Evolutionary conservation across 352 stramenopile genomes (phyloP).

Genomic region (Phytophthora palmivora): DNA sequence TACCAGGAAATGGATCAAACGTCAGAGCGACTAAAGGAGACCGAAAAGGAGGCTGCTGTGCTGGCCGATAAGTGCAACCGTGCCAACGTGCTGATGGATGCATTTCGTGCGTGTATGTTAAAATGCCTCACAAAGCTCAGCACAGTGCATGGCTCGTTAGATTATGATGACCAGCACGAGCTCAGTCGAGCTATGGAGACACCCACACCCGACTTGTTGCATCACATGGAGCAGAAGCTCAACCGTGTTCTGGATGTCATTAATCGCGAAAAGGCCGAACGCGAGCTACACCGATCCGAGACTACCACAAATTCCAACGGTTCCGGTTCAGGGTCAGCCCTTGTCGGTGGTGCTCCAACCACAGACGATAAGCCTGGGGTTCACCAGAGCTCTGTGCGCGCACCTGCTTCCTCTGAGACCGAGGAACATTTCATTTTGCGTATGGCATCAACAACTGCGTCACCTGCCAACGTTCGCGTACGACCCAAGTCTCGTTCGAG

Average conservation of each 20-base stretch:
- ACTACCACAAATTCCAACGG: constrained; percentile 40
- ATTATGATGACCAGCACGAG: constrained; percentile 81
- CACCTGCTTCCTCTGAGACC: constrained; percentile 71
- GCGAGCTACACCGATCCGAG: constrained; percentile 78
- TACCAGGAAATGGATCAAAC: constrained; percentile 90
- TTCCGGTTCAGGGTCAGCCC: constrained; percentile 27
- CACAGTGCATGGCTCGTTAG: constrained; percentile 72
- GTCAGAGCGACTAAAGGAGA: constrained; percentile 83
- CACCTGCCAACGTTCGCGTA: constrained; percentile 77
- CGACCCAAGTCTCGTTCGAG: constrained; percentile 64
- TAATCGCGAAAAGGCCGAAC: constrained; percentile 83
- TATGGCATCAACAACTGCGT: constrained; percentile 77
- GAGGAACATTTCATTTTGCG: constrained; percentile 87
- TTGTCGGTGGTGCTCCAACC: constrained; percentile 28
- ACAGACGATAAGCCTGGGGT: constrained; percentile 40
- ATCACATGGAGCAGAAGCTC: constrained; percentile 86
- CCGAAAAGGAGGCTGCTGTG: constrained; percentile 77
- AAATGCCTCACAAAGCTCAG: constrained; percentile 82
- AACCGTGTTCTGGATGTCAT: constrained; percentile 85
- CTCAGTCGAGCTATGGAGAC: constrained; percentile 73
- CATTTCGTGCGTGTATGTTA: constrained; percentile 84
- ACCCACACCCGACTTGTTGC: constrained; percentile 71
- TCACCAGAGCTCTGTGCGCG: constrained; percentile 48
- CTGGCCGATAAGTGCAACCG: constrained; percentile 79
- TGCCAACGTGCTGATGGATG: constrained; percentile 80